Percentiles rank a stretch among this genome's conserved stretches.
phyloP scores from a whole-genome alignment of 495 filamentous ascomycete species.

The Aspergillus steynii region DNA sequence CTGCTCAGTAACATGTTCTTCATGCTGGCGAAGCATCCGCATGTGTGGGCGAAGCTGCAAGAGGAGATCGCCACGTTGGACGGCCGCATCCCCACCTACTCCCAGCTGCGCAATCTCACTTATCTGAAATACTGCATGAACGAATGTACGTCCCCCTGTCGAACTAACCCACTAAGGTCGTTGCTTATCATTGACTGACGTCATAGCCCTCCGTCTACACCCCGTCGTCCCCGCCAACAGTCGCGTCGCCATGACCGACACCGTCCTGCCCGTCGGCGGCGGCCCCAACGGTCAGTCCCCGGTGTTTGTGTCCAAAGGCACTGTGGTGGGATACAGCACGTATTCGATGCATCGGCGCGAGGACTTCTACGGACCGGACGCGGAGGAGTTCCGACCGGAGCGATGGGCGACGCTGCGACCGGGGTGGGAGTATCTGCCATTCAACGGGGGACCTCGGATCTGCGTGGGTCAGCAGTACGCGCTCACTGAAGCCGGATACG shows the following conservation, averaged over 20 bases:
- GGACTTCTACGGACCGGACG: conserved; percentile 39
- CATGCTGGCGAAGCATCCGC: conserved; percentile 47
- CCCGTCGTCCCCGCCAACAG: conserved; percentile 53
- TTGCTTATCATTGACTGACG: conserved; percentile 3
- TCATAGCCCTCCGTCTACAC: conserved; percentile 44
- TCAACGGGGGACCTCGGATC: conserved; percentile 65
- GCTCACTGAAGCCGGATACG: conserved; percentile 55
- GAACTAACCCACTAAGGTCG: background rate
- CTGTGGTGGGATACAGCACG: conserved; percentile 21
- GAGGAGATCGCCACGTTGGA: conserved; percentile 44
- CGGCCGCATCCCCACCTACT: conserved; percentile 30
- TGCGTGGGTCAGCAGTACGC: conserved; percentile 56
- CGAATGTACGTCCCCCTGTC: conserved; percentile 31
- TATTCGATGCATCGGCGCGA: conserved; percentile 34
- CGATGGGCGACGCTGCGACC: conserved; percentile 33
- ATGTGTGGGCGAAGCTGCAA: conserved; percentile 43
- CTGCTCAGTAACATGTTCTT: conserved; percentile 54
- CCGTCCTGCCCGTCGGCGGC: conserved; percentile 50
- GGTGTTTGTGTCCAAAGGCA: conserved; percentile 44
- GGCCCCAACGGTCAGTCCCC: conserved; percentile 48
- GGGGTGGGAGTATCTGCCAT: conserved; percentile 63
- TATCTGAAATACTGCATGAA: conserved; percentile 45
- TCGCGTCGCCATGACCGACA: conserved; percentile 48
- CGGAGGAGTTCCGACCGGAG: conserved; percentile 33
- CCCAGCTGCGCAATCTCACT: conserved; percentile 29